phyloP scores from a whole-genome alignment of 345 rosid species.

The Noccaea caerulescens region DNA sequence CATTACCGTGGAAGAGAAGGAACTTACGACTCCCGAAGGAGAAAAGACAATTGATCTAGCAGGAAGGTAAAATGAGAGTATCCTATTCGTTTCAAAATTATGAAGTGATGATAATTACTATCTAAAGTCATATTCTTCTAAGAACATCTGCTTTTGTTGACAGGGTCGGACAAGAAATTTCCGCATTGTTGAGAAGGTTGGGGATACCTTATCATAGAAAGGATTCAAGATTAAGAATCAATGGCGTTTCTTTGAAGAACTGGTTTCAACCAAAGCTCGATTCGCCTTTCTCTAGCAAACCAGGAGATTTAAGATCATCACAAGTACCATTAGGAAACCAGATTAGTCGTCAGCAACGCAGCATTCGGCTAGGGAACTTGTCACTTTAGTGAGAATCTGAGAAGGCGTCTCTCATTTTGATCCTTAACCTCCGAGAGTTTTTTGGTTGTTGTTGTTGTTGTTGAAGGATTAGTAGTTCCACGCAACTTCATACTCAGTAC shows the following conservation, averaged over 20 bases:
- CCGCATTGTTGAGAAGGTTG: slow-evolving; percentile 76
- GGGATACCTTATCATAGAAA: slow-evolving; percentile 74
- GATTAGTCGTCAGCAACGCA: slow-evolving; percentile 74
- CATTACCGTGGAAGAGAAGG: slow-evolving; percentile 62
- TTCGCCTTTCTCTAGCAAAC: slow-evolving; percentile 67
- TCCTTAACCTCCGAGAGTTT: slow-evolving; percentile 35
- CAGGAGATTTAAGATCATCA: slow-evolving; percentile 57
- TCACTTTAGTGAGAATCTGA: slow-evolving; percentile 55
- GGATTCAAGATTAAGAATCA: slow-evolving; percentile 73
- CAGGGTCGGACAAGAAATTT: slow-evolving; percentile 69
- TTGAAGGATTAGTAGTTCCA: neutral
- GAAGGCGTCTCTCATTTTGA: slow-evolving; percentile 40
- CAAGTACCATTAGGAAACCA: slow-evolving; percentile 61
- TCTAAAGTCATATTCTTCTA: neutral
- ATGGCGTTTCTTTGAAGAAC: slow-evolving; percentile 69
- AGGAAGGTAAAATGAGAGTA: slow-evolving; percentile 56
- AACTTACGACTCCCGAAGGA: slow-evolving; percentile 52
- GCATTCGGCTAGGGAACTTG: slow-evolving; percentile 68
- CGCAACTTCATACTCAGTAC: slow-evolving; percentile 32
- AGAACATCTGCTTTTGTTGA: slow-evolving; percentile 31
- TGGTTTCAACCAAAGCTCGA: slow-evolving; percentile 86
- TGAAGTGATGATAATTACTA: neutral
- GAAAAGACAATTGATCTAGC: slow-evolving; percentile 70
- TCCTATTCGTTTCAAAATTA: neutral
- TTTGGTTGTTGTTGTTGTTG: neutral